Percentiles rank a stretch among this genome's conserved stretches.
phyloP scores from a whole-genome alignment of 257 asterid species.

The Nicotiana noctiflora region DNA sequence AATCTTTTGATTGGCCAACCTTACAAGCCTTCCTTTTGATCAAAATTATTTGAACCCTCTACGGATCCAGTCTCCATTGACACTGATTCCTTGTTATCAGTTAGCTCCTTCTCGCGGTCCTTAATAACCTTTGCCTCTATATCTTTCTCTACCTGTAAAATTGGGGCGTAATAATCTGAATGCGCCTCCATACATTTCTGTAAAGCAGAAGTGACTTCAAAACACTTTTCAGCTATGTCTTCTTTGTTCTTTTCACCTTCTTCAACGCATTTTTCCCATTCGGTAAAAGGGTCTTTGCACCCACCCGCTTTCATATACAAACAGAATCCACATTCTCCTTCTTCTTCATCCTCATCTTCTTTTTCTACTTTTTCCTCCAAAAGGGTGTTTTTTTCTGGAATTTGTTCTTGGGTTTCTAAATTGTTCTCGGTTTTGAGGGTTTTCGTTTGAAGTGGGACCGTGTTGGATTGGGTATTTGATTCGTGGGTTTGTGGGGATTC shows the following conservation, averaged over 20 bases:
- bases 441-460: too few relatives aligned
- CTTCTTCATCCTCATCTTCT: conserved; percentile 46
- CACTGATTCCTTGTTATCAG: background rate
- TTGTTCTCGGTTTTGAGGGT: background rate
- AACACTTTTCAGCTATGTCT: conserved; percentile 57
- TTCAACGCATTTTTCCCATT: conserved; percentile 69
- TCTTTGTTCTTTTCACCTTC: conserved; percentile 53
- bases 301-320: conserved; percentile 82
- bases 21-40: conserved; percentile 16
- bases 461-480: background rate
- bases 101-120: conserved; percentile 26
- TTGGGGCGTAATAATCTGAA: conserved; percentile 58
- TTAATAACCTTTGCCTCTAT: conserved; percentile 45
- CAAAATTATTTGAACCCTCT: conserved; percentile 21
- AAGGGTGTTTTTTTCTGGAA: background rate
- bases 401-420: conserved; percentile 5
- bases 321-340: conserved; percentile 74
- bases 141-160: conserved; percentile 58
- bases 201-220: conserved; percentile 38
- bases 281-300: conserved; percentile 49
- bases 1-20: background rate
- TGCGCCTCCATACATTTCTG: conserved; percentile 77
- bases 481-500: background rate
- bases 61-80: background rate
- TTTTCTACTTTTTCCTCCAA: background rate